Base-by-base conservation (phyloP, 164 flowering plant species). In the Stephania yunnanensis region DNA sequence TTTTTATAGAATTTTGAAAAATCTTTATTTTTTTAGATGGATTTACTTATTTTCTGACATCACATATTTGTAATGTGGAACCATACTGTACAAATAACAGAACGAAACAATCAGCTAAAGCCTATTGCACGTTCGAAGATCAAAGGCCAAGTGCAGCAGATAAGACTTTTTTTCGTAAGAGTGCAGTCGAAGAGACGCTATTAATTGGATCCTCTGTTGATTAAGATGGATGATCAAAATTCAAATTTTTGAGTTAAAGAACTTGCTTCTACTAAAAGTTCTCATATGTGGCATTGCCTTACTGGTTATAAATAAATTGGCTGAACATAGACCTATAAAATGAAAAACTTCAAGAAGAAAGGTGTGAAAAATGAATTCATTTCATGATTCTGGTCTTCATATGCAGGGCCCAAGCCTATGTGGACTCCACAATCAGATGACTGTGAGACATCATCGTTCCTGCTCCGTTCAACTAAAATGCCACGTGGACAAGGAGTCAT, bases 391-490 rank as follows among this genome's bases (percentile, higher is more conserved):
- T 65, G 29, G 30, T 65, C 10, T 30, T 65, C 31, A 9, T 12
- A 3, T 79, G 82, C 84, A 87, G 94, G 76, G 77, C 69, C 75
- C 67, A 71, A 76, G 48, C 74, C 81, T 22, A 71, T 10, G 72
- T 70, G 77, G 46, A 83, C 80, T 69, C 84, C 85, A 74, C 82
- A 82, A 67, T 68, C 63, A 75, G 67, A 12, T 46, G 9, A 46
- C 64, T 55, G 78, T 22, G 74, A 79, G 66, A 78, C 74, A 20
- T 79, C 81, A 63, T 78, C 77, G 36, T 73, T 77, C 71, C 72
- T 73, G 80, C 71, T 69, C 67, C 73, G 12, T 75, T 78, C 84
- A 58, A 75, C 74, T 58, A 85, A 87, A 80, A 83, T 82, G 79
- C 81, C 76, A 6, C 45, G 82, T 63, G 76, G 73, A 66, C 80